A percentile compares a stretch with the other conserved stretches of the same genome.
Evolutionary conservation across 345 rosid species (phyloP).

Genomic region (Trapa bicornis): DNA sequence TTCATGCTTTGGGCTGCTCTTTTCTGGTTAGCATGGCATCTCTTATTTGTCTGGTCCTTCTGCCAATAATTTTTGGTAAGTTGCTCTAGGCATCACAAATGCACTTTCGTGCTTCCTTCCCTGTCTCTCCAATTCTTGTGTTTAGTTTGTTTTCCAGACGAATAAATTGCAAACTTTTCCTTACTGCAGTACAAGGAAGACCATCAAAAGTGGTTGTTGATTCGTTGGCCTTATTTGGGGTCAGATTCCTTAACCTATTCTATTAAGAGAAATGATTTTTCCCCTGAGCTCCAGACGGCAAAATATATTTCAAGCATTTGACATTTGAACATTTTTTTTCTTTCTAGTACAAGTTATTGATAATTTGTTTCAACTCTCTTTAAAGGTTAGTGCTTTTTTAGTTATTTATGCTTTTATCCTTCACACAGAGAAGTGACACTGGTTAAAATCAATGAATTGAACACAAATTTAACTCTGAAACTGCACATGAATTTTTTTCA

Average conservation of each 20-base stretch:
- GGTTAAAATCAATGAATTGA: neutral
- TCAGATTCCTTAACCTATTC: conserved; percentile 19
- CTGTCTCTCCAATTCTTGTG: neutral
- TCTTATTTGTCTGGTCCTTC: conserved; percentile 67
- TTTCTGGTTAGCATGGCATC: conserved; percentile 97
- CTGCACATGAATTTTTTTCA: neutral
- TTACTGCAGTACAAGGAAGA: conserved; percentile 76
- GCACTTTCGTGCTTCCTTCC: neutral
- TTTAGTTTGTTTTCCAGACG: neutral
- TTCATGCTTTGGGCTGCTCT: conserved; percentile 86
- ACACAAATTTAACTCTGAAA: neutral
- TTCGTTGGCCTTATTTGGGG: conserved; percentile 92
- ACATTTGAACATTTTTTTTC: neutral
- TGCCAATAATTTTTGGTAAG: conserved; percentile 82
- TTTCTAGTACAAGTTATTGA: neutral
- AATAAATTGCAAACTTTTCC: conserved; percentile 9
- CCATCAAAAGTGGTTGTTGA: conserved; percentile 82
- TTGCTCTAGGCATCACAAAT: conserved; percentile 1
- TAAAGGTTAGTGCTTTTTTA: neutral
- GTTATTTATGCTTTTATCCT: neutral
- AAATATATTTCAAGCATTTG: neutral
- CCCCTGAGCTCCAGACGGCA: neutral
- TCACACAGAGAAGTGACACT: neutral
- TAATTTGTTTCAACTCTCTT: neutral
- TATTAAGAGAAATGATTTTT: neutral